Evolutionary conservation across 2,329 filamentous ascomycete species (phyloP).

Genomic region (Colletotrichum sp.): DNA sequence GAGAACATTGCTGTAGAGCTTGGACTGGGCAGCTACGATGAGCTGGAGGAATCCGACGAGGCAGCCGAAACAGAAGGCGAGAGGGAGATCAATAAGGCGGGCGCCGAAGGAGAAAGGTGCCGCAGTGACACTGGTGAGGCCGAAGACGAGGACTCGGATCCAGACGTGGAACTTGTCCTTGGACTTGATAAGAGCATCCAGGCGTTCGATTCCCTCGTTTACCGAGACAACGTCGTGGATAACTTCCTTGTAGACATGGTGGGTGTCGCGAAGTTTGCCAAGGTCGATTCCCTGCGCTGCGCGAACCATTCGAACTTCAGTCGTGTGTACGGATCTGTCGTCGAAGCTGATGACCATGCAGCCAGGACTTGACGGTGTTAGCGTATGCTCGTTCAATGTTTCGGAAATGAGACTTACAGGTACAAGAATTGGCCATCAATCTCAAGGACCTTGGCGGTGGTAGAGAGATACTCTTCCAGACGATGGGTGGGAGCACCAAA

Average conservation of each 20-base stretch:
- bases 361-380: slow-evolving; percentile 55
- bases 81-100: slow-evolving; percentile 73
- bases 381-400: neutral
- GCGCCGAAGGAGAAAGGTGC: slow-evolving; percentile 79
- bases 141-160: slow-evolving; percentile 68
- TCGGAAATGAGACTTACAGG: slow-evolving; percentile 40
- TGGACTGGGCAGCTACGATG: slow-evolving; percentile 70
- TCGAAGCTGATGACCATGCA: slow-evolving; percentile 95
- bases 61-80: slow-evolving; percentile 73
- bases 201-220: slow-evolving; percentile 58
- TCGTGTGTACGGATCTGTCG: slow-evolving; percentile 68
- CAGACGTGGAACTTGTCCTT: slow-evolving; percentile 58
- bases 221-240: slow-evolving; percentile 65
- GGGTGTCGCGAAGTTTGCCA: slow-evolving; percentile 64
- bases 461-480: slow-evolving; percentile 86
- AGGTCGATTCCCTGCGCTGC: slow-evolving; percentile 63
- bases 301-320: slow-evolving; percentile 69
- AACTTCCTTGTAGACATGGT: slow-evolving; percentile 69
- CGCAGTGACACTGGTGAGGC: slow-evolving; percentile 73
- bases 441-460: slow-evolving; percentile 82
- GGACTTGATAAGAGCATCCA: slow-evolving; percentile 60
- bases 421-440: slow-evolving; percentile 91
- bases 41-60: slow-evolving; percentile 74
- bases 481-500: slow-evolving; percentile 91
- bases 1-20: slow-evolving; percentile 70